These are phyloP conservation scores for Aspergillus chevalieri DNA, from an alignment of 2,329 filamentous ascomycete species.

Conservation along the genomic window DNA sequence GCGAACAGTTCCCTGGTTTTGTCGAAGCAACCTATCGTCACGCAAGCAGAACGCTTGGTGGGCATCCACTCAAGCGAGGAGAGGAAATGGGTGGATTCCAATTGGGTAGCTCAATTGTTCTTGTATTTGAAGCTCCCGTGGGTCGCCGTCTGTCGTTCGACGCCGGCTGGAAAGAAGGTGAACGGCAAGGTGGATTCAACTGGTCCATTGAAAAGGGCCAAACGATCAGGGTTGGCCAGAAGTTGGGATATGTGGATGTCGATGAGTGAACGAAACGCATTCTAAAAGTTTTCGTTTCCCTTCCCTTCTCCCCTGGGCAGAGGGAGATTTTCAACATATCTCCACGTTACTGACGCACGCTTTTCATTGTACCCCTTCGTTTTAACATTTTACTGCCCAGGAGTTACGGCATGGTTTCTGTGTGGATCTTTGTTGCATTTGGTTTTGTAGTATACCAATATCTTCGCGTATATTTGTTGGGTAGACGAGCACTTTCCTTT, in stretches of 20 bases:
- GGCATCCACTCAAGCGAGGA: conserved; percentile 75
- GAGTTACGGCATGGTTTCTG: background rate
- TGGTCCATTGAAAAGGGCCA: conserved; percentile 87
- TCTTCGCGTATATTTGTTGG: conserved; percentile 1
- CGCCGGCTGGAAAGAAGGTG: conserved; percentile 53
- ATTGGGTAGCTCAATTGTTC: conserved; percentile 86
- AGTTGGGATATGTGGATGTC: conserved; percentile 63
- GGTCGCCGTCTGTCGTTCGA: conserved; percentile 53
- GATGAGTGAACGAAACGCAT: background rate
- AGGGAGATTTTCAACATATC: background rate
- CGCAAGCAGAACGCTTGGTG: conserved; percentile 70
- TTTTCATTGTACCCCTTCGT: background rate
- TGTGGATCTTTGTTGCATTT: background rate
- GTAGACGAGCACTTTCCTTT: background rate
- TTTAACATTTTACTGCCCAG: background rate
- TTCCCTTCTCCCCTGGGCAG: background rate
- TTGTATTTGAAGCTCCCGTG: conserved; percentile 91
- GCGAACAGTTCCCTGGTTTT: conserved; percentile 83
- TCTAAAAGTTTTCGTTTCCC: background rate
- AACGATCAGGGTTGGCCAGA: conserved; percentile 81
- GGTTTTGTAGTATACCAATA: conserved; percentile 6
- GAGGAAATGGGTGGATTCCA: conserved; percentile 99
- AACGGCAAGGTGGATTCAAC: conserved; percentile 64
- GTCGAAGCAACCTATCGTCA: conserved; percentile 81
- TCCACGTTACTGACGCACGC: background rate